These are phyloP conservation scores for Melaleuca alternifolia DNA, from an alignment of 345 rosid genomes.

Conservation along the genomic window DNA sequence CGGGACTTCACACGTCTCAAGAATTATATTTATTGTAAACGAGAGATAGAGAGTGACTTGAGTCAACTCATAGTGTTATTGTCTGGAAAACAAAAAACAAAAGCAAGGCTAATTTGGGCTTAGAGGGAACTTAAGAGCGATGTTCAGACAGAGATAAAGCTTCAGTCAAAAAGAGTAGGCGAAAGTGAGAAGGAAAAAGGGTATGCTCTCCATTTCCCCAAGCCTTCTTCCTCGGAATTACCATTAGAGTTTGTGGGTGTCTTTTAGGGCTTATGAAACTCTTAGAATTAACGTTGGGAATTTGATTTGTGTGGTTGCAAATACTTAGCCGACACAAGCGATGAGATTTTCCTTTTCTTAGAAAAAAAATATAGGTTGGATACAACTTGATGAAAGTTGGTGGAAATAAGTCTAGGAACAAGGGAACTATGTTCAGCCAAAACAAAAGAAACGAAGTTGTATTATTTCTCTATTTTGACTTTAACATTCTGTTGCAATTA, in stretches of 20 bases:
- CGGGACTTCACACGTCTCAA: background rate
- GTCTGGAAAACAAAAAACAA: background rate
- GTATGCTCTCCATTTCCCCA: background rate
- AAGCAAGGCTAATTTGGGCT: accelerated
- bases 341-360: background rate
- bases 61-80: background rate
- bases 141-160: background rate
- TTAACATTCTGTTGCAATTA: background rate
- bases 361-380: background rate
- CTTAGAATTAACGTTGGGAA: too few species aligned
- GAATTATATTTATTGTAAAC: background rate
- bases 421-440: background rate
- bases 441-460: background rate
- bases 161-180: background rate
- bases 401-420: background rate
- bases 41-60: background rate
- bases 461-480: background rate
- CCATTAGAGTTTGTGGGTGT: background rate
- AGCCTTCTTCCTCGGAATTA: background rate
- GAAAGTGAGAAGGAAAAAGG: background rate
- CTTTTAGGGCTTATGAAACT: background rate
- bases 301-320: background rate
- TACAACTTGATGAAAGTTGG: background rate
- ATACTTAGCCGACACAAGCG: background rate
- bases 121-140: background rate